Conservation (phyloP, 1,139 yeast species). For the Suhomyces ambrosiae region DNA sequence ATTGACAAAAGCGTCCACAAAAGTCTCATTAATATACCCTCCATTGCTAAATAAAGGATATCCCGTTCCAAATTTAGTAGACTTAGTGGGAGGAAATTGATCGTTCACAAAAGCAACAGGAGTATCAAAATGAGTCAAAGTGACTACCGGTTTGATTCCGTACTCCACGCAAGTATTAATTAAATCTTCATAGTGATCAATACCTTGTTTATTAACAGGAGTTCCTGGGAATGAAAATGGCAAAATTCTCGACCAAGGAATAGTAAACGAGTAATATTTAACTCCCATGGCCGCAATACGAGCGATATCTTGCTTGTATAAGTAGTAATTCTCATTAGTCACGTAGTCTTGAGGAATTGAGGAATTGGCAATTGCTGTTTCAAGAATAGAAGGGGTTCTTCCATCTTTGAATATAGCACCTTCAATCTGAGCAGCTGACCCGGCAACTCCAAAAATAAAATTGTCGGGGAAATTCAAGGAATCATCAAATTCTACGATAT, state of each 20-base stretch:
- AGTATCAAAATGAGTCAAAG: slow-evolving; percentile 38
- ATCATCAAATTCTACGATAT: slow-evolving; percentile 20
- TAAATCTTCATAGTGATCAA: slow-evolving; percentile 38
- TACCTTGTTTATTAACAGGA: slow-evolving; percentile 32
- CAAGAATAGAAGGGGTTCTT: slow-evolving; percentile 35
- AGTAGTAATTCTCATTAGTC: slow-evolving; percentile 35
- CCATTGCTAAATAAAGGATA: slow-evolving; percentile 18
- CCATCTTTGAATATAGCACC: slow-evolving; percentile 40
- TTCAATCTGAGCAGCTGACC: slow-evolving; percentile 36
- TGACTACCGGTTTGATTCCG: slow-evolving; percentile 35
- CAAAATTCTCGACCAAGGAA: slow-evolving; percentile 39
- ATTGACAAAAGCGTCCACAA: slow-evolving; percentile 33
- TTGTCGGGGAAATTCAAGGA: slow-evolving; percentile 22
- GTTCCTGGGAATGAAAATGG: slow-evolving; percentile 32
- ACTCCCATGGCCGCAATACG: slow-evolving; percentile 37
- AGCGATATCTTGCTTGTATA: slow-evolving; percentile 35
- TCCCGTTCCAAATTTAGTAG: not conserved
- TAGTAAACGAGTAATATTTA: slow-evolving; percentile 33
- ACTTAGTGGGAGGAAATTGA: not conserved
- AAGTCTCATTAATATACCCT: slow-evolving; percentile 28
- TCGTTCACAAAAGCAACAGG: slow-evolving; percentile 19
- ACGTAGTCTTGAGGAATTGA: slow-evolving; percentile 23
- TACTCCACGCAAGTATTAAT: slow-evolving; percentile 29
- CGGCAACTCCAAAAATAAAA: slow-evolving; percentile 29
- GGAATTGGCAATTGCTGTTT: slow-evolving; percentile 16